phyloP scores from a whole-genome alignment of 2,329 filamentous ascomycete genomes.

The Aspergillus brasiliensis region DNA sequence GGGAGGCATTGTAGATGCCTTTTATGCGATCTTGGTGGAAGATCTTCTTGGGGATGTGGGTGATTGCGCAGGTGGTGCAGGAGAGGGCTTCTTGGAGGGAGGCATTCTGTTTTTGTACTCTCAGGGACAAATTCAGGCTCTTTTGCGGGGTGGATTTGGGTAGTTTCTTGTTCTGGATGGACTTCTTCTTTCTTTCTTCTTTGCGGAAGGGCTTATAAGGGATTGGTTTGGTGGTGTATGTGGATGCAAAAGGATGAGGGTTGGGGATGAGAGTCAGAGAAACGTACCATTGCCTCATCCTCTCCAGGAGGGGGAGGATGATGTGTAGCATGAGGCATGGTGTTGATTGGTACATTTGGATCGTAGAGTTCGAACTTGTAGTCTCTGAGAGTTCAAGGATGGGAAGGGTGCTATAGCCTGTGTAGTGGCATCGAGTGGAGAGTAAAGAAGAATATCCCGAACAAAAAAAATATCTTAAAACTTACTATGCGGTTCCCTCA shows the following conservation, averaged over 20 bases:
- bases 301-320: too few species aligned
- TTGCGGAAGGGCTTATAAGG: background rate
- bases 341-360: too few species aligned
- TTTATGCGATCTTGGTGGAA: slow-evolving; percentile 21
- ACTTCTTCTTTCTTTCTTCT: background rate
- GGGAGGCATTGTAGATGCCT: slow-evolving; percentile 18
- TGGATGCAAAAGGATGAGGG: background rate
- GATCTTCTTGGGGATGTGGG: slow-evolving; percentile 15
- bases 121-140: too few species aligned
- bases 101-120: slow-evolving; percentile 6
- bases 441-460: background rate
- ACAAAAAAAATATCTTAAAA: too few species aligned
- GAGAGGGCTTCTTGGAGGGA: slow-evolving; percentile 29
- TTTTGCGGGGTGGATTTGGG: background rate
- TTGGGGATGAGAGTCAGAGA: too few species aligned
- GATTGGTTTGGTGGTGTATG: background rate
- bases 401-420: background rate
- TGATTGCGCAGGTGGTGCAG: slow-evolving; percentile 27
- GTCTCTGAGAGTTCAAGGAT: too few species aligned
- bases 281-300: too few species aligned
- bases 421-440: background rate
- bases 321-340: too few species aligned
- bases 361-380: too few species aligned
- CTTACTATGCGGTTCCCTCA: too few species aligned
- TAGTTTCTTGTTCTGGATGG: too few species aligned